Base-by-base conservation (phyloP, 2,329 filamentous ascomycete genomes). In the Cercospora beticola region DNA sequence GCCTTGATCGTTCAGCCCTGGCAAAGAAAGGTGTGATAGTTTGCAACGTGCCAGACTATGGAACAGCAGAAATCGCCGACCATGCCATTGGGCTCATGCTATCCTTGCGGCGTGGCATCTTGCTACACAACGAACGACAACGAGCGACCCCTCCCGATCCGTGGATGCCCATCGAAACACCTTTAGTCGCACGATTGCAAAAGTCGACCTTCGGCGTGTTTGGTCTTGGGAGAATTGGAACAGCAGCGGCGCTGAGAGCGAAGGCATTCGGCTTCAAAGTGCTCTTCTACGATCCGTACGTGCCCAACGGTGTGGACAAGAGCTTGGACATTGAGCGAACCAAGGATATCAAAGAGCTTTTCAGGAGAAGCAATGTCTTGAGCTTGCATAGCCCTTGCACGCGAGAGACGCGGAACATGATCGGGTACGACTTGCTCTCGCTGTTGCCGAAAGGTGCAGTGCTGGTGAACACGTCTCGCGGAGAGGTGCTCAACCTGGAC, bases 331-430 rank as follows among this genome's bases (percentile, higher is more conserved):
- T 75, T 23, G 75, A 77, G 56, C 70, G 75, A 9, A 76, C 75
- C 46, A 76, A 76, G 62, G 73, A 74, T 63, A 70, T 78, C 58
- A 71, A 72, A 33, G 76, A 78, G 52, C 71, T 78, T 5, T 78
- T 78, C 79, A 76, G 77, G 76, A 64, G 80, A 73, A 71, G 86
- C 78, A 67, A 89, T 83, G 78, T 92, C 86, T 74, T 90, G 88
- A 73, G 90, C 86, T 65, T 97, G 81, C 61, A 92, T 88, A 79
- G 90, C 86, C 74, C 92, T 86, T 23, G 93, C 91, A 80, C 92
- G 92, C 14, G 92, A 87, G 81, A 95, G 88, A 78, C 76, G 1
- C 65, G 74, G 30, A 66, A 70, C 10, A 62, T 73, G 61, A 73
- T 78, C n/a, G 72, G 65, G 10, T 77, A 77, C 62, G 72, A 75